phyloP scores from a whole-genome alignment of 495 filamentous ascomycete genomes.

The Aspergillus hancockii region DNA sequence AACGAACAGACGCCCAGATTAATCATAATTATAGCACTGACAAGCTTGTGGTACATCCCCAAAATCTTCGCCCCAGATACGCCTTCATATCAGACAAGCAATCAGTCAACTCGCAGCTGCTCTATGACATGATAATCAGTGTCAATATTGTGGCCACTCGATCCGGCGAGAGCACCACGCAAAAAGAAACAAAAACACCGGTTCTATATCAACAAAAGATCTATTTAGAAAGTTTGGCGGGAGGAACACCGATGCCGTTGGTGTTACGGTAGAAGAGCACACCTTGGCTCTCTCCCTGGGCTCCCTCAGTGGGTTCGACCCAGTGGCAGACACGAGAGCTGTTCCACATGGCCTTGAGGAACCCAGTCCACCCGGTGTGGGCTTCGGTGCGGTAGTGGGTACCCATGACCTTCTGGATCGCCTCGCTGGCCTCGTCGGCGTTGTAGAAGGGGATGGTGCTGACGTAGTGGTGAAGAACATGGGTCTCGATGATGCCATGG shows the following conservation, averaged over 20 bases:
- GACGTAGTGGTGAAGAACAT: slow-evolving; percentile 63
- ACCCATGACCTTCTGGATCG: slow-evolving; percentile 59
- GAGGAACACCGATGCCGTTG: slow-evolving; percentile 71
- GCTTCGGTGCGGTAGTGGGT: slow-evolving; percentile 56
- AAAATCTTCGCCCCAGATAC: slow-evolving; percentile 4
- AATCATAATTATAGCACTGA: slow-evolving; percentile 4
- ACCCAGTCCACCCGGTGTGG: slow-evolving; percentile 52
- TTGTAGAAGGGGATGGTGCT: slow-evolving; percentile 64
- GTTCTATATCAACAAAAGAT: slow-evolving; percentile 24
- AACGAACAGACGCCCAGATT: slow-evolving; percentile 2
- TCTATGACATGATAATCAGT: slow-evolving; percentile 11
- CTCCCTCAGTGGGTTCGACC: slow-evolving; percentile 66
- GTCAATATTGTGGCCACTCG: slow-evolving; percentile 26
- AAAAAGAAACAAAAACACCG: slow-evolving; percentile 12
- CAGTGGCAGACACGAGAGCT: slow-evolving; percentile 55
- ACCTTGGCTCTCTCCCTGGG: slow-evolving; percentile 52
- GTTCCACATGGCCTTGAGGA: slow-evolving; percentile 57
- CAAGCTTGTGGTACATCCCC: neutral
- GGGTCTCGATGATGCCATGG: slow-evolving; percentile 64
- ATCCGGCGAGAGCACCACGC: slow-evolving; percentile 31
- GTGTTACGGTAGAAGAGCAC: slow-evolving; percentile 62
- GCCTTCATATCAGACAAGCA: neutral
- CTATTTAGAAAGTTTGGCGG: slow-evolving; percentile 50
- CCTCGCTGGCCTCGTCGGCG: slow-evolving; percentile 61
- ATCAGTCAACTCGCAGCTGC: neutral